phyloP scores from a whole-genome alignment of 2,329 filamentous ascomycete species.

The Neospermospora avenae region DNA sequence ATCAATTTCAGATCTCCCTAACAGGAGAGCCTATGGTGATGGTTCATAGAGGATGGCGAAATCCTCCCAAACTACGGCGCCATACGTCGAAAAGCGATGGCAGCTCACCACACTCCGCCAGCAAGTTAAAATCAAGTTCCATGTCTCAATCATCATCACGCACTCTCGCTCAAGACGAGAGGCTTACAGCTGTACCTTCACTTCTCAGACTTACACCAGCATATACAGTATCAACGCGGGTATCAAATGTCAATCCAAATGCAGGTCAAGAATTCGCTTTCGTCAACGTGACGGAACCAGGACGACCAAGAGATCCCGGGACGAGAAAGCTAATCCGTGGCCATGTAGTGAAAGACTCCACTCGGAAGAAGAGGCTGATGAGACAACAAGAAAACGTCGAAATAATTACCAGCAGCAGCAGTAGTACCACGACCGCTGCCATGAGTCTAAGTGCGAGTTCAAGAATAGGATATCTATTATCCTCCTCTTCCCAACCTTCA shows the following conservation, averaged over 20 bases:
- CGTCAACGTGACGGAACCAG: conserved; percentile 11
- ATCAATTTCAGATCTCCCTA: no score
- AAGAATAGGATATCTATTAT: not conserved
- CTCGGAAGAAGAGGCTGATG: conserved; percentile 8
- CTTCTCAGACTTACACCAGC: not conserved
- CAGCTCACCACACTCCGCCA: not conserved
- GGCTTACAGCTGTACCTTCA: not conserved
- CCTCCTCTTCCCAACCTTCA: not conserved
- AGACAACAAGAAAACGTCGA: no score
- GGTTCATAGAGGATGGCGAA: not conserved
- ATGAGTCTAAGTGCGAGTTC: not conserved
- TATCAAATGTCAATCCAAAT: not conserved
- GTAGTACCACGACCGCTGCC: no score
- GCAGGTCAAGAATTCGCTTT: conserved; percentile 10
- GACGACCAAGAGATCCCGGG: conserved; percentile 6
- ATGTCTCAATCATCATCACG: no score
- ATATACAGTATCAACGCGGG: not conserved
- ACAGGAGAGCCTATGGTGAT: not conserved
- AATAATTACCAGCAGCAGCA: no score
- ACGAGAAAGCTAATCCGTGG: conserved; percentile 10
- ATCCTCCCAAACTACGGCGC: not conserved
- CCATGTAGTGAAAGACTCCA: conserved; percentile 12
- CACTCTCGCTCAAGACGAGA: not conserved
- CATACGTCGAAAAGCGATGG: not conserved
- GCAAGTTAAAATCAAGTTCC: no score